These are phyloP conservation scores for Trichoderma sp. DNA, from an alignment of 2,329 filamentous ascomycete species.

Conservation along the genomic window DNA sequence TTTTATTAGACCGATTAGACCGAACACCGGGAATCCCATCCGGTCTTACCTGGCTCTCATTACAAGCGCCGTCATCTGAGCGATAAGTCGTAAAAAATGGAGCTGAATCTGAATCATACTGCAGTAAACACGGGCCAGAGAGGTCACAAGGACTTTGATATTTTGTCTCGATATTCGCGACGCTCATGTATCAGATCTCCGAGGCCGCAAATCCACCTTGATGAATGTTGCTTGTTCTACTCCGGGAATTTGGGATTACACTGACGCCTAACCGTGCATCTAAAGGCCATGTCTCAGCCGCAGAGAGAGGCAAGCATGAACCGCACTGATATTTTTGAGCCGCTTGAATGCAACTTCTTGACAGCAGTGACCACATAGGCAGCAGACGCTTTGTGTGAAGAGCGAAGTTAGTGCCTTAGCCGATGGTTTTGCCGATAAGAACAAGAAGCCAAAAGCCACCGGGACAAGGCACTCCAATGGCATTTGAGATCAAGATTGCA, in stretches of 20 bases:
- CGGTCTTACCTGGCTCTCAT: not conserved
- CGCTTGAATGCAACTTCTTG: not conserved
- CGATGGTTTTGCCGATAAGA: not conserved
- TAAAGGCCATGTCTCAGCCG: conserved; percentile 2
- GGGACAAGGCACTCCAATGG: not conserved
- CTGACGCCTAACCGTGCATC: not conserved
- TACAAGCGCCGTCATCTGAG: not conserved
- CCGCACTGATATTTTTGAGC: not conserved
- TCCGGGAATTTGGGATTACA: conserved; percentile 5
- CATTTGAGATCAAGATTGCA: not conserved
- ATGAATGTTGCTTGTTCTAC: not conserved
- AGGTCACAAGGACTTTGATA: not conserved
- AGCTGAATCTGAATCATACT: not conserved
- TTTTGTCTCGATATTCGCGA: not conserved
- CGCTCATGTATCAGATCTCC: not conserved
- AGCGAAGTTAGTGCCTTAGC: not conserved
- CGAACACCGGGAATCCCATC: not conserved
- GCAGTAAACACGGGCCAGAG: not conserved
- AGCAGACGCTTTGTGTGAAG: not conserved
- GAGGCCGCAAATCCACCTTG: not conserved
- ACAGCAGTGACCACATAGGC: not conserved
- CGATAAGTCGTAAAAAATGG: not conserved
- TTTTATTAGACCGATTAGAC: not conserved
- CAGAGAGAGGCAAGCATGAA: not conserved
- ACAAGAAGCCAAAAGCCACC: not conserved